A percentile compares a stretch with the other conserved stretches of the same genome.
Conservation (phyloP, 345 rosid species). For the Rhodomyrtus tomentosa region DNA sequence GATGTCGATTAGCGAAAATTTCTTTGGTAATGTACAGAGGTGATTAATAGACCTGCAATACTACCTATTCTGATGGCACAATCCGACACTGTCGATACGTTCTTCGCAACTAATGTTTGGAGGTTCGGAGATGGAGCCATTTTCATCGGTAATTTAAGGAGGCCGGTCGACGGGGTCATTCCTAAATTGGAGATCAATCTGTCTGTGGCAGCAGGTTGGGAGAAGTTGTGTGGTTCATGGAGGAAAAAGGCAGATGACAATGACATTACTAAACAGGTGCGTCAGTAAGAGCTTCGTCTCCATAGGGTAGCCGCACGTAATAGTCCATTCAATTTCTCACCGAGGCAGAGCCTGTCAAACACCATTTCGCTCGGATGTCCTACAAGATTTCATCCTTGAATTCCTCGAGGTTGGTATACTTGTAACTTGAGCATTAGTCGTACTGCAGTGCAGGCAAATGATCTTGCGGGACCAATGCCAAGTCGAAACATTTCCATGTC, state of each 20-base stretch:
- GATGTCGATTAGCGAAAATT: not conserved
- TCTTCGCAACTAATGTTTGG: slow-evolving; percentile 81
- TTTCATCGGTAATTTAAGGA: slow-evolving; percentile 74
- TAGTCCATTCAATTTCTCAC: too few species aligned
- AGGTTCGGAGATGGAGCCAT: slow-evolving; percentile 97
- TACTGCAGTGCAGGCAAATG: fast-evolving
- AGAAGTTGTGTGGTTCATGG: slow-evolving; percentile 75
- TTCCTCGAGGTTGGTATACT: too few species aligned
- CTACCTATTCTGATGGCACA: not conserved
- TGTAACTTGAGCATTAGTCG: not conserved
- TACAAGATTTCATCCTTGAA: too few species aligned
- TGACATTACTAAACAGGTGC: slow-evolving; percentile 81
- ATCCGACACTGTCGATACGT: slow-evolving; percentile 23
- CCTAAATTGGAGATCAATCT: slow-evolving; percentile 74
- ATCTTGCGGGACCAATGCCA: fast-evolving
- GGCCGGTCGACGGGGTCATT: slow-evolving; percentile 56
- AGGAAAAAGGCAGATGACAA: slow-evolving; percentile 65
- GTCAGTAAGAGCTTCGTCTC: fast-evolving
- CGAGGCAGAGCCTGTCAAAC: too few species aligned
- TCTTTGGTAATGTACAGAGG: not conserved
- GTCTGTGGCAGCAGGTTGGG: slow-evolving; percentile 76
- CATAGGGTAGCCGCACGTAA: not conserved
- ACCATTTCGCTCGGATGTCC: too few species aligned
- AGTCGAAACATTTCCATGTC: not conserved
- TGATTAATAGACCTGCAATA: not conserved